Evolutionary conservation across 1,284 basidiomycete species (phyloP).

Genomic region (Agroathelia rolfsii): DNA sequence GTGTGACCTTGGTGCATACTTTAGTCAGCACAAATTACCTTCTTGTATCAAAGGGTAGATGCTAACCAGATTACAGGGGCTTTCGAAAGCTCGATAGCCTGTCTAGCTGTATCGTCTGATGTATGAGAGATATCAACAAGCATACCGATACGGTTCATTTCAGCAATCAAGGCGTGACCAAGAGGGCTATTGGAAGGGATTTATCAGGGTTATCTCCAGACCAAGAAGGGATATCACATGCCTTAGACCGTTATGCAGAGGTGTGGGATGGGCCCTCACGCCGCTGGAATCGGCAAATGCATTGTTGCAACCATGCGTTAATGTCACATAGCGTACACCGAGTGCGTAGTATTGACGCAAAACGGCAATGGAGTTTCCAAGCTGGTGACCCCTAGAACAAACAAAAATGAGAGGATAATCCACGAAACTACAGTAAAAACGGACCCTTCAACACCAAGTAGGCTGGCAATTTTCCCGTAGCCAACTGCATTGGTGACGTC

Average conservation of each 20-base stretch:
- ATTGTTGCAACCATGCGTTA: slow-evolving; percentile 87
- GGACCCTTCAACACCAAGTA: slow-evolving; percentile 87
- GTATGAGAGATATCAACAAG: slow-evolving; percentile 80
- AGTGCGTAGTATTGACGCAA: slow-evolving; percentile 72
- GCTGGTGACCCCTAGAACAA: slow-evolving; percentile 63
- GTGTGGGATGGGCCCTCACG: slow-evolving; percentile 32
- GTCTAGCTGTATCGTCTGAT: slow-evolving; percentile 72
- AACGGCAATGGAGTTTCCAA: slow-evolving; percentile 80
- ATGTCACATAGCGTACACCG: slow-evolving; percentile 81
- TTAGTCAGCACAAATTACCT: too few species aligned
- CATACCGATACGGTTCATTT: slow-evolving; percentile 88
- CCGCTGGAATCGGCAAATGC: slow-evolving; percentile 87
- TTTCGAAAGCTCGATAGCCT: slow-evolving; percentile 58
- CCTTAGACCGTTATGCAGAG: slow-evolving; percentile 68
- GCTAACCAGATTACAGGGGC: slow-evolving; percentile 87
- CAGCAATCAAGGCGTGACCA: slow-evolving; percentile 66
- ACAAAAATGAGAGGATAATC: too few species aligned
- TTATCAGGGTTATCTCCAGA: too few species aligned
- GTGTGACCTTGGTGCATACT: slow-evolving; percentile 49
- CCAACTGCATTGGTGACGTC: slow-evolving; percentile 58
- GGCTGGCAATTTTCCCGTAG: slow-evolving; percentile 71
- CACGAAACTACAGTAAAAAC: too few species aligned
- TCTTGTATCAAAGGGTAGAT: too few species aligned
- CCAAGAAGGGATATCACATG: too few species aligned
- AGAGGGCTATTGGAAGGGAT: slow-evolving; percentile 42